Evolutionary conservation across 371 early-diverging fungal species (phyloP).

Genomic region (Mucor mucedo): DNA sequence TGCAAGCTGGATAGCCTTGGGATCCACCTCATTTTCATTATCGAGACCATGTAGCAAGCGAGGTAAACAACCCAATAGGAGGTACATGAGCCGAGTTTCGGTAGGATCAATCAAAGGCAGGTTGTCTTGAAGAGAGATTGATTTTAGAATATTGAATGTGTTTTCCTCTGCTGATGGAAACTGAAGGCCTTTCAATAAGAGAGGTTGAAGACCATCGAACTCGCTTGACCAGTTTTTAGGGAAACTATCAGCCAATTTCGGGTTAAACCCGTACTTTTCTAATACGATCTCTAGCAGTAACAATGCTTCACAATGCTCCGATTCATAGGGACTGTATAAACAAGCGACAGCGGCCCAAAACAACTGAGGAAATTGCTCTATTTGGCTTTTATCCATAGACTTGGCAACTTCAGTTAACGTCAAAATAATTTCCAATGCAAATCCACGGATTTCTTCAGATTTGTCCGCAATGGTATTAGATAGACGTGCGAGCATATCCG

Average conservation of each 20-base stretch:
- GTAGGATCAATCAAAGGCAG: conserved; percentile 72
- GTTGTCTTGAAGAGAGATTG: conserved; percentile 59
- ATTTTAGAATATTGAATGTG: conserved; percentile 38
- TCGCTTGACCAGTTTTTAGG: conserved; percentile 80
- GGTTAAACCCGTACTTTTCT: conserved; percentile 41
- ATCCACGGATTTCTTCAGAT: conserved; percentile 83
- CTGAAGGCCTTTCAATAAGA: conserved; percentile 77
- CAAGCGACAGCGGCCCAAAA: conserved; percentile 85
- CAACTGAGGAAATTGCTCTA: conserved; percentile 76
- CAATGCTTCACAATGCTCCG: conserved; percentile 76
- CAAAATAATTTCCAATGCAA: conserved; percentile 83
- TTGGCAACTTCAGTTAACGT: conserved; percentile 74
- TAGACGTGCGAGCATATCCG: conserved; percentile 82
- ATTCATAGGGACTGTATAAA: conserved; percentile 78
- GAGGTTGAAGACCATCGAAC: conserved; percentile 78
- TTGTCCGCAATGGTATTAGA: conserved; percentile 87
- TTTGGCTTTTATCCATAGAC: conserved; percentile 58
- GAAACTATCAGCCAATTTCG: conserved; percentile 52
- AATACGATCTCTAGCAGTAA: conserved; percentile 68
- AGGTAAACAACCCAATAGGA: conserved; percentile 74
- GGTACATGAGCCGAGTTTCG: conserved; percentile 63
- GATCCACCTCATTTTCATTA: conserved; percentile 21
- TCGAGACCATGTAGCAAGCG: conserved; percentile 71
- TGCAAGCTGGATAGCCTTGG: conserved; percentile 44
- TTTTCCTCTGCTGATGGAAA: conserved; percentile 66